Evolutionary conservation across 768 basidiomycete genomes (phyloP).

Genomic region (Termitomyces sp.): DNA sequence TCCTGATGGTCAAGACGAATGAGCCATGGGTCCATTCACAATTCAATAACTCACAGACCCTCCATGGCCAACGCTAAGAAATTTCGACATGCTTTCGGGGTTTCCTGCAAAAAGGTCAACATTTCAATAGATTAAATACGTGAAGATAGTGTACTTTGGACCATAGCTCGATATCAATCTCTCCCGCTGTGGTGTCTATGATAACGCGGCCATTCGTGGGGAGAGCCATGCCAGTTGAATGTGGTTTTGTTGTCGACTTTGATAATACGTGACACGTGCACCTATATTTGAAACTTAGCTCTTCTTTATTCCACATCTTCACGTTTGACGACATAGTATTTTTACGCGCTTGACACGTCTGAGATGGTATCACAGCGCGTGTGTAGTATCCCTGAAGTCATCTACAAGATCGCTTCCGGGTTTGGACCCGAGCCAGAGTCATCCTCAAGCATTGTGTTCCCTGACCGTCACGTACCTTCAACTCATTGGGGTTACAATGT

Average conservation of each 20-base stretch:
- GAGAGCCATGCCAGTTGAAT: constrained; percentile 58
- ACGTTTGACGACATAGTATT: background rate
- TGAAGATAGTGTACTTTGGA: constrained; percentile 56
- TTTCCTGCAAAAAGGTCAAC: constrained; percentile 49
- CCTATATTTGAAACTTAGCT: background rate
- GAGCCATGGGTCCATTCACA: background rate
- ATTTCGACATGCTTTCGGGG: constrained; percentile 91
- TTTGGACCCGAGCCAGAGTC: background rate
- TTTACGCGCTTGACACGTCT: background rate
- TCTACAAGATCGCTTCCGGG: background rate
- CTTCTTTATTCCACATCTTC: background rate
- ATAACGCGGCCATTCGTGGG: constrained; percentile 85
- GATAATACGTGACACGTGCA: background rate
- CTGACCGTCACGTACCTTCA: background rate
- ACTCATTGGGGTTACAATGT: background rate
- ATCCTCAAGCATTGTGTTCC: background rate
- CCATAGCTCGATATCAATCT: constrained; percentile 90
- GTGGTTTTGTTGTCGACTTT: background rate
- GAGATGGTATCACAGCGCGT: background rate
- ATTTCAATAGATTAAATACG: background rate
- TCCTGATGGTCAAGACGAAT: constrained; percentile 38
- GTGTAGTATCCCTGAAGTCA: background rate
- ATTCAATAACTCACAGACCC: constrained; percentile 47
- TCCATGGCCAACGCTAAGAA: constrained; percentile 86
- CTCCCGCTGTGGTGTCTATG: constrained; percentile 82